Conservation (phyloP, 305 asterid genomes). For the Petunia hybrid region DNA sequence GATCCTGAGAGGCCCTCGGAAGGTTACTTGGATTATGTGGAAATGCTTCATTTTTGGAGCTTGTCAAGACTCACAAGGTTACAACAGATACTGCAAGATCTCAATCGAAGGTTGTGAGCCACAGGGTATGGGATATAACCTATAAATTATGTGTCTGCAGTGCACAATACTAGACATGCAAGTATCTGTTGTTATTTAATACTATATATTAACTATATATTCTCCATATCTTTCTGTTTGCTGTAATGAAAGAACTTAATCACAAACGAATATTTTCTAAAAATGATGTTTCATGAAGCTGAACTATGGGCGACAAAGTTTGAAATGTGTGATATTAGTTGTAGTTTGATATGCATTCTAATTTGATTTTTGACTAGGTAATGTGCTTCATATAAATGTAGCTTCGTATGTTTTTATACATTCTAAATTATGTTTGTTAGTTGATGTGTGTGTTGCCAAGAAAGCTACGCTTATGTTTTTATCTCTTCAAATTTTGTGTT, state of each 20-base stretch:
- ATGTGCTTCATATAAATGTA: neutral
- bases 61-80: slow-evolving; percentile 41
- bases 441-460: neutral
- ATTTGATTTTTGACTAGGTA: slow-evolving; percentile 1
- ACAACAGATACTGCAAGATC: slow-evolving; percentile 35
- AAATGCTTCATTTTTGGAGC: slow-evolving; percentile 52
- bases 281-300: neutral
- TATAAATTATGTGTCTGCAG: neutral
- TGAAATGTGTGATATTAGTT: neutral
- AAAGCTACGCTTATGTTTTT: no score
- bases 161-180: neutral
- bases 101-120: slow-evolving; percentile 32
- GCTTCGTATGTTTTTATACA: neutral
- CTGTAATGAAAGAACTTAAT: neutral
- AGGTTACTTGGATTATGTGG: slow-evolving; percentile 48
- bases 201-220: neutral
- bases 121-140: neutral
- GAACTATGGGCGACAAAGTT: neutral
- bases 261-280: neutral
- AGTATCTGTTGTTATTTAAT: neutral
- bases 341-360: no score
- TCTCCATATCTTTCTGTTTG: neutral
- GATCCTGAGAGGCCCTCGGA: slow-evolving; percentile 38
- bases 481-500: no score
- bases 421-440: neutral